Base-by-base conservation (phyloP, 352 stramenopile genomes). In the Pythium rishiriense region DNA sequence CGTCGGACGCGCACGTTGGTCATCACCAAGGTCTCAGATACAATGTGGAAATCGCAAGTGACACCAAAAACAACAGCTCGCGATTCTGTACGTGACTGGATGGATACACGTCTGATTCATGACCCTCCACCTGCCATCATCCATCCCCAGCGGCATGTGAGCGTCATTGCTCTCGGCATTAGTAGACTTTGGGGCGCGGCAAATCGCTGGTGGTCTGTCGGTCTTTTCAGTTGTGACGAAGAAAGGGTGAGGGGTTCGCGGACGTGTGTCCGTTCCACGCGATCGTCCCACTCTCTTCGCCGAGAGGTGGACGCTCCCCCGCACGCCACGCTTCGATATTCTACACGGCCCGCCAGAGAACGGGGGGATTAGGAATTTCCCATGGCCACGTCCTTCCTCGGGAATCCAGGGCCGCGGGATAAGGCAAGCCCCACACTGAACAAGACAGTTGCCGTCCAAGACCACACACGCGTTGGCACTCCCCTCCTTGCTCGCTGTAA, bases 301-400 rank as follows among this genome's bases (percentile, higher is more conserved):
- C 50, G 50, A 49, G 35, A 59, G 52, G 35, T n/a, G 52, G n/a
- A 59, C 52, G 5, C 22, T 4, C n/a, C 21, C 24, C 52, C 52
- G 39, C 52, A 59, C 52, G 41, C 52, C 41, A 28, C 52, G 29
- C 33, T 59, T 59, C 52, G 52, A 47, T 47, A 49, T 59, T 59
- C 52, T 39, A 22, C 31, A 4, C 4, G 8, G 24, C 7, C 42
- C 31, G 5, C 31, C 31, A 35, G 10, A 35, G 5, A 35, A 35
- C 31, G 31, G 31, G n/a, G n/a, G n/a, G n/a, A n/a, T n/a, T n/a
- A n/a, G n/a, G n/a, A n/a, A n/a, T n/a, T 1, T 9, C 9, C 33
- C 33, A 4, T 12, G 33, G 33, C 33, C 33, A 39, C 33, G 11
- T 9, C 17, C 2, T 9, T 17, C 33, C 17, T 12, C 10, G 2